A percentile compares a stretch with the other conserved stretches of the same genome.
Conservation (phyloP, 2,329 filamentous ascomycete species). For the Arthrobotrys conoides region DNA sequence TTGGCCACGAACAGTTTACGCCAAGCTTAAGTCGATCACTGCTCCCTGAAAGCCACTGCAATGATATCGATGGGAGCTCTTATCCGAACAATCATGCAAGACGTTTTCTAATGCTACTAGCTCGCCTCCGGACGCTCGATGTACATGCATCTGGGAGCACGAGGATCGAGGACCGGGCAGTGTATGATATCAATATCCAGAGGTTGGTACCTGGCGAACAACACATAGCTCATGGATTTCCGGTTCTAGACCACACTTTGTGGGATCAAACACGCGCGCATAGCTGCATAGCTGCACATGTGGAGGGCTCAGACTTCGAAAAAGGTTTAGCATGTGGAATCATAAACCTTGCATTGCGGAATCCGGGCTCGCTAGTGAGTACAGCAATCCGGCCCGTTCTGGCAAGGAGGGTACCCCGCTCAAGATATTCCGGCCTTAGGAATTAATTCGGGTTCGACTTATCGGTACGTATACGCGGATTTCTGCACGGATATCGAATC, state of each 20-base stretch:
- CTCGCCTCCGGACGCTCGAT: too few species aligned
- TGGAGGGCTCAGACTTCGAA: background rate
- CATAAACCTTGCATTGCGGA: background rate
- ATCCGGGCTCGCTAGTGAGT: background rate
- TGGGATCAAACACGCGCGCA: background rate
- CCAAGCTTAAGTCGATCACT: too few species aligned
- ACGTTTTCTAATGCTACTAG: too few species aligned
- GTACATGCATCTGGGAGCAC: too few species aligned
- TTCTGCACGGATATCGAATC: background rate
- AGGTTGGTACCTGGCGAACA: background rate
- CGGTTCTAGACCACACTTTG: constrained; percentile 7
- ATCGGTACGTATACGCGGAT: background rate
- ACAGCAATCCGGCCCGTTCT: background rate
- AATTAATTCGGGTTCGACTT: background rate
- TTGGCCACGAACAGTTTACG: too few species aligned
- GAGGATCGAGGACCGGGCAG: too few species aligned
- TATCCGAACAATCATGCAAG: background rate
- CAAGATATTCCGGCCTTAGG: constrained; percentile 2
- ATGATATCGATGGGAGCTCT: background rate
- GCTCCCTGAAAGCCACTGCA: background rate
- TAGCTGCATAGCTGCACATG: background rate
- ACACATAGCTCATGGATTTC: background rate
- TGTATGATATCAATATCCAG: background rate
- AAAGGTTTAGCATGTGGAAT: background rate
- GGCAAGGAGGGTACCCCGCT: constrained; percentile 15